Evolutionary conservation across 495 filamentous ascomycete genomes (phyloP).

Genomic region (Aspergillus nanangensis): DNA sequence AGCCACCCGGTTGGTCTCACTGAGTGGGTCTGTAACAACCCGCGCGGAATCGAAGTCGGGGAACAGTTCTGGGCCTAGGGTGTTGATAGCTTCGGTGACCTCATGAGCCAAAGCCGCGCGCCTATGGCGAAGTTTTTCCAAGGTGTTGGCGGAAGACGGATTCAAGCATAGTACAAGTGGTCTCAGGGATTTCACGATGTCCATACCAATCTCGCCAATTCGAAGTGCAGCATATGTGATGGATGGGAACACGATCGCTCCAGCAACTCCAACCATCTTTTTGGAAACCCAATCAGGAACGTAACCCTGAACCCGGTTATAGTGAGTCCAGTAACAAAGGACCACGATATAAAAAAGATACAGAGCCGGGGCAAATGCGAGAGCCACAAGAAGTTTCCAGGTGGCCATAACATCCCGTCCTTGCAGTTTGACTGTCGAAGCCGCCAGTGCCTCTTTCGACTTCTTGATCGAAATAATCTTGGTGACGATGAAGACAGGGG

Average conservation of each 20-base stretch:
- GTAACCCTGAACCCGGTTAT: constrained; percentile 73
- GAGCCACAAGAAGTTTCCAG: constrained; percentile 92
- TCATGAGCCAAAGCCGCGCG: constrained; percentile 72
- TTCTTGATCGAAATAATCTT: constrained; percentile 91
- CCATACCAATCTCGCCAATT: constrained; percentile 96
- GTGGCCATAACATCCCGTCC: constrained; percentile 95
- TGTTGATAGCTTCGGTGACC: constrained; percentile 90
- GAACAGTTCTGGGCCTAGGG: constrained; percentile 92
- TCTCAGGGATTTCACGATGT: constrained; percentile 90
- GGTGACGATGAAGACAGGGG: constrained; percentile 83
- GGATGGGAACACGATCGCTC: constrained; percentile 75
- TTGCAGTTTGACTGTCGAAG: constrained; percentile 89
- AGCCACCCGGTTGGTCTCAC: constrained; percentile 26
- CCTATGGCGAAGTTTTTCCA: constrained; percentile 70
- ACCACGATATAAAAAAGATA: constrained; percentile 75
- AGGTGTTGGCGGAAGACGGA: constrained; percentile 76
- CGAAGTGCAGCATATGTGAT: constrained; percentile 93
- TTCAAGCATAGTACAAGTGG: constrained; percentile 86
- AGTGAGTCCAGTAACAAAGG: constrained; percentile 73
- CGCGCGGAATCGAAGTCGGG: constrained; percentile 87
- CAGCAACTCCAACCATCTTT: constrained; percentile 66
- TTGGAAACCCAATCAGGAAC: constrained; percentile 77
- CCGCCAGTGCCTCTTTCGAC: constrained; percentile 83
- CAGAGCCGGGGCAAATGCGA: constrained; percentile 81
- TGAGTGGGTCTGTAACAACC: constrained; percentile 64